Percentiles rank a stretch among this genome's conserved stretches.
Evolutionary conservation across 2,329 filamentous ascomycete species (phyloP).

Genomic region (Phyllosticta capitalensis): DNA sequence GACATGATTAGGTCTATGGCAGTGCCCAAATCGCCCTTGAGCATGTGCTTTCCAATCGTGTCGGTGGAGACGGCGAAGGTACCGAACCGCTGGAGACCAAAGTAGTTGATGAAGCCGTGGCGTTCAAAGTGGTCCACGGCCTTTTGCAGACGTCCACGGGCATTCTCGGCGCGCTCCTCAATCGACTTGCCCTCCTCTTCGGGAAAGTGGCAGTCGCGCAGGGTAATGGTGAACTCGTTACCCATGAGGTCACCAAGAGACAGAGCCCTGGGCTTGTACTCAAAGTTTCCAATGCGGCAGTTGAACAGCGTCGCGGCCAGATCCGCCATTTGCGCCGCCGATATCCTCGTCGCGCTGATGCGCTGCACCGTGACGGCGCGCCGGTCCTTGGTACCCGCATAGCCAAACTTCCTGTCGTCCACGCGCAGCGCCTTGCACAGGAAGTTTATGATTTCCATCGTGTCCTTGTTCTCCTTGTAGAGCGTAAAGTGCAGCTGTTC

Average conservation of each 20-base stretch:
- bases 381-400: conserved; percentile 86
- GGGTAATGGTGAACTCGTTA: conserved; percentile 87
- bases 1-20: conserved; percentile 70
- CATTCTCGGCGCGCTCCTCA: conserved; percentile 36
- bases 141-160: conserved; percentile 41
- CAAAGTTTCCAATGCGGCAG: conserved; percentile 67
- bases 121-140: conserved; percentile 59
- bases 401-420: conserved; percentile 63
- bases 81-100: conserved; percentile 92
- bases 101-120: conserved; percentile 93
- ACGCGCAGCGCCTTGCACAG: conserved; percentile 65
- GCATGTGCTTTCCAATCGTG: conserved; percentile 70
- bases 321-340: conserved; percentile 53
- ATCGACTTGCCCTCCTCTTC: conserved; percentile 27
- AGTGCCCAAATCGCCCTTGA: conserved; percentile 70
- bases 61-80: conserved; percentile 82
- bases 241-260: conserved; percentile 76
- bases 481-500: conserved; percentile 84
- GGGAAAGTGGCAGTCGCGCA: conserved; percentile 70
- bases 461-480: conserved; percentile 96
- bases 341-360: conserved; percentile 56
- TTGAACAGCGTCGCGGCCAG: conserved; percentile 53
- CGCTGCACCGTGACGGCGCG: conserved; percentile 79
- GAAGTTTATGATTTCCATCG: conserved; percentile 78
- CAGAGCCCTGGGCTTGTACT: conserved; percentile 61